Conservation (phyloP, 345 rosid species). For the Pistacia vera region DNA sequence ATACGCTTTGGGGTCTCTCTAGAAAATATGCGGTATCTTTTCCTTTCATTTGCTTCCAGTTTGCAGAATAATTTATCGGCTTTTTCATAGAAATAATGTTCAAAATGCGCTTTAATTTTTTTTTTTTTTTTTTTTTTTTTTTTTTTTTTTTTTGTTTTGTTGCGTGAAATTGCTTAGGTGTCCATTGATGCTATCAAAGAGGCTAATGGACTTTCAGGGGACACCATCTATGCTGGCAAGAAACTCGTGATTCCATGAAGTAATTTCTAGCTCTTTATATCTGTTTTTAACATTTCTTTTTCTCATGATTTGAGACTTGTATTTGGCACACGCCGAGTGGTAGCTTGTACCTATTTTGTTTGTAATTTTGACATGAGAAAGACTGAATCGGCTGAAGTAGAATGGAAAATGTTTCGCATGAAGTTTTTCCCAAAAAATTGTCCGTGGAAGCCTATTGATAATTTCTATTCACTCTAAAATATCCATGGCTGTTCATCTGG, state of each 20-base stretch:
- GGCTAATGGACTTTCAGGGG: constrained; percentile 39
- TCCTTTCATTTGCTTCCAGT: background rate
- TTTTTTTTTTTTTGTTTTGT: too few species aligned
- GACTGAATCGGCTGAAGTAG: background rate
- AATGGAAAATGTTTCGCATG: background rate
- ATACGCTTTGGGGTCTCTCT: constrained; percentile 40
- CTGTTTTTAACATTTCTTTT: background rate
- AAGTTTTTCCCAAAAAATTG: background rate
- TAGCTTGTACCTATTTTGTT: constrained; percentile 5
- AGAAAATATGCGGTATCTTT: constrained; percentile 32
- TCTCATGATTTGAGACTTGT: background rate
- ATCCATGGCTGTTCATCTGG: background rate
- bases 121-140: background rate
- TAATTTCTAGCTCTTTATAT: constrained; percentile 1
- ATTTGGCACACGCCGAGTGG: background rate
- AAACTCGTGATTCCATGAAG: constrained; percentile 39
- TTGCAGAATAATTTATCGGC: background rate
- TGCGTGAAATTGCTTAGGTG: constrained; percentile 16
- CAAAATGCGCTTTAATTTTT: background rate
- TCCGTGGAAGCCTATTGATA: background rate
- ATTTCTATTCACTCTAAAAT: background rate
- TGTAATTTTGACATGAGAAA: background rate
- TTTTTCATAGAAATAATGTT: background rate
- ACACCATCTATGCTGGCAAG: constrained; percentile 39
- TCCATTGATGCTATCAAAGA: constrained; percentile 40